A percentile compares a stretch with the other conserved stretches of the same genome.
Conservation (phyloP, 805 yeast genomes). For the Kluyveromyces starmeri region DNA sequence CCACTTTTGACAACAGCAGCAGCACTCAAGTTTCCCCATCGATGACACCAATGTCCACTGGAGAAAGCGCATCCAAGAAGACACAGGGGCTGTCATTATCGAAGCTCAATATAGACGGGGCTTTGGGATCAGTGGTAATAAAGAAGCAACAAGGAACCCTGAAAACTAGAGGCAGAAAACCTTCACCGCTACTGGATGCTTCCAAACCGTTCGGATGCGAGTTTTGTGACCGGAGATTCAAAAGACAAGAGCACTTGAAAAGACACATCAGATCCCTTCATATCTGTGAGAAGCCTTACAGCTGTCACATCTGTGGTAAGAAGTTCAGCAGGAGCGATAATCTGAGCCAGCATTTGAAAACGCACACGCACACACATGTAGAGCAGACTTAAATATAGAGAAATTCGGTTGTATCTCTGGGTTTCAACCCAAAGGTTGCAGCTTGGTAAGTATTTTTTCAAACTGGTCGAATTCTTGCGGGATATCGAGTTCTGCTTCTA, state of each 20-base stretch:
- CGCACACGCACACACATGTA: slow-evolving; percentile 36
- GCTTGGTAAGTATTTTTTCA: slow-evolving; percentile 1
- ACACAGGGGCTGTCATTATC: not conserved
- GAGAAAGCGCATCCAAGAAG: not conserved
- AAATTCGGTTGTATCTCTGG: no score
- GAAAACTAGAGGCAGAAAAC: slow-evolving; percentile 58
- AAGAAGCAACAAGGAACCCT: slow-evolving; percentile 19
- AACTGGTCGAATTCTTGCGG: slow-evolving; percentile 35
- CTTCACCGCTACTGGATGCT: slow-evolving; percentile 49
- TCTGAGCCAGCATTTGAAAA: slow-evolving; percentile 56
- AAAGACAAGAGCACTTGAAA: slow-evolving; percentile 69
- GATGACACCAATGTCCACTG: not conserved
- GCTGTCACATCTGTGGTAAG: slow-evolving; percentile 51
- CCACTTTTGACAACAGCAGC: not conserved
- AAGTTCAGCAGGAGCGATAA: slow-evolving; percentile 62
- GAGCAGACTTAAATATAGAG: no score
- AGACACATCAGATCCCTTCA: slow-evolving; percentile 68
- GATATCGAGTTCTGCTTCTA: slow-evolving; percentile 34
- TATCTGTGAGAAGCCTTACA: slow-evolving; percentile 62
- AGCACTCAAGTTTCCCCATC: not conserved
- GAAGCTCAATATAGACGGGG: not conserved
- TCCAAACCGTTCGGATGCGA: slow-evolving; percentile 53
- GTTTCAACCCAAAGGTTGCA: no score
- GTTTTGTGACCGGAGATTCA: slow-evolving; percentile 55
- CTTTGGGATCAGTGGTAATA: not conserved